phyloP scores from a whole-genome alignment of 2,329 filamentous ascomycete species.

The Pseudogymnoascus sp. region DNA sequence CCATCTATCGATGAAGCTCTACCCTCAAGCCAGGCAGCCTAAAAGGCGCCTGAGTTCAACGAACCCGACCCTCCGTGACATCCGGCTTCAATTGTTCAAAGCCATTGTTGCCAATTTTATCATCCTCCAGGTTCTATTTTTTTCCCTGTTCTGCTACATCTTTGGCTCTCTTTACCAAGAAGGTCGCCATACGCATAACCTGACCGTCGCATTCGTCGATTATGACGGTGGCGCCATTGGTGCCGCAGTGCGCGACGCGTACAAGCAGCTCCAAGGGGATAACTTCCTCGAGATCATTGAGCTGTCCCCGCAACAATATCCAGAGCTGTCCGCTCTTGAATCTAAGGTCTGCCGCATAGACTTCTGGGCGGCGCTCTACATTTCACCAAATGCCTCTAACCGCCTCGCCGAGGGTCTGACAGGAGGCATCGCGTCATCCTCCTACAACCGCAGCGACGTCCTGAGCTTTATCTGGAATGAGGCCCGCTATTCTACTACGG shows the following conservation, averaged over 20 bases:
- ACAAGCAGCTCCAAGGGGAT: constrained; percentile 24
- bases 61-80: constrained; percentile 8
- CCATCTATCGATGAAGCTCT: not conserved
- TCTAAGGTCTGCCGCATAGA: constrained; percentile 22
- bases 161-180: constrained; percentile 28
- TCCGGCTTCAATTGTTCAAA: constrained; percentile 15
- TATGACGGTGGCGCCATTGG: constrained; percentile 47
- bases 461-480: constrained; percentile 32
- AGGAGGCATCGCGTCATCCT: constrained; percentile 18
- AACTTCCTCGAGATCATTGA: constrained; percentile 29
- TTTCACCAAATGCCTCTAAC: constrained; percentile 26
- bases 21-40: constrained; percentile 5
- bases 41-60: constrained; percentile 13
- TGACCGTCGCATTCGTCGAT: constrained; percentile 52
- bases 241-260: constrained; percentile 27
- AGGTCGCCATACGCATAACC: constrained; percentile 28
- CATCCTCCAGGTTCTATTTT: constrained; percentile 19
- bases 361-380: constrained; percentile 34
- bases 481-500: constrained; percentile 29
- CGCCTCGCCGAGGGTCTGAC: constrained; percentile 25
- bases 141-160: constrained; percentile 24
- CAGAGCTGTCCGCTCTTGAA: constrained; percentile 9
- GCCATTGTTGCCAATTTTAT: constrained; percentile 17
- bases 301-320: constrained; percentile 21
- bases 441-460: constrained; percentile 28